Evolutionary conservation across 2,329 filamentous ascomycete species (phyloP), one percentile per base, ranked within the genome.

Genomic region (Dothistroma pini): DNA sequence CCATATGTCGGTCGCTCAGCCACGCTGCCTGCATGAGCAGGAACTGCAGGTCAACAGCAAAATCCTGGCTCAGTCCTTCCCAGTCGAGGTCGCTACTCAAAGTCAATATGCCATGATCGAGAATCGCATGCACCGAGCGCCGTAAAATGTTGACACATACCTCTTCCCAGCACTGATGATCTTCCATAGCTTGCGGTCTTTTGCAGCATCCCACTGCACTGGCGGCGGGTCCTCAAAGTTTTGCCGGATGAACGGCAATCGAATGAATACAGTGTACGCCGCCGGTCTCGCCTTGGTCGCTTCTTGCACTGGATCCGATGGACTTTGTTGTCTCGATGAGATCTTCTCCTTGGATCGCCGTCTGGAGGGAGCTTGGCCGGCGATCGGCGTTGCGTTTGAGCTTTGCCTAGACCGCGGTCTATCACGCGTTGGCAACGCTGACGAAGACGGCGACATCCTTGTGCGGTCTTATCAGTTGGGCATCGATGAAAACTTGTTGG

Each of bases 21-120:
- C 92, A 96, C 75, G 91, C 92, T 65, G 92, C 92, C 76, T 99
- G 92, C 73, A 96, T 91, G 16, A 97, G 84, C 34, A 99, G 83
- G 71, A 97, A 97, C 47, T 91, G 84, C 60, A 96, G 86, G 29
- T 90, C 89, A 21, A 97, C 93, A 64, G 93, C 84, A 76, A 97
- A 96, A 51, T 85, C 82, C 56, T 84, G 58, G 25, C 68, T 70
- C 31, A 71, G 60, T 0, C 62, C 64, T 38, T 69, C 67, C 71
- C 93, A 99, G 74, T 97, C 87, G 71, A 97, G 87, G 71, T 96
- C 89, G 60, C 63, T 57, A 29, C 6, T 32, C 25, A 29, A 29
- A 29, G 25, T 29, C 25, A 29, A 29, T 6, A 29, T 29, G 25
- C 25, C 25, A 29, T 29, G 25, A 29, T 29, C 25, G 25, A 29